phyloP scores from a whole-genome alignment of 148 eudicot genomes.

The Talinum fruticosum region DNA sequence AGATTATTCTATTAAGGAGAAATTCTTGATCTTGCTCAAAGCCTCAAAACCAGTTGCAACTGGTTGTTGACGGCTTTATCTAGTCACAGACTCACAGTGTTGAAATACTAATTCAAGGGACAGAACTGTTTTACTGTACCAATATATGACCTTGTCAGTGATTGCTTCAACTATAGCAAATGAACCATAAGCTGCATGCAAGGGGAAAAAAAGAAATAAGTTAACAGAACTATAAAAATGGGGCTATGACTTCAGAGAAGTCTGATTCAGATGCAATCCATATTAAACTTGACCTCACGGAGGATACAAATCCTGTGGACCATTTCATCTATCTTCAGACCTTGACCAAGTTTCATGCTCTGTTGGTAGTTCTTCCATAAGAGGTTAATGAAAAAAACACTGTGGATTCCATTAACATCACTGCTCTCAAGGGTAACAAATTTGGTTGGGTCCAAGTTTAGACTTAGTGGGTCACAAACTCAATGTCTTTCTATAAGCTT shows the following conservation, averaged over 20 bases:
- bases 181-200: constrained; percentile 84
- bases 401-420: too few species aligned
- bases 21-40: neutral
- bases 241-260: neutral
- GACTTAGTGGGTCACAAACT: too few species aligned
- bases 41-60: neutral
- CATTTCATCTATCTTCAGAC: neutral
- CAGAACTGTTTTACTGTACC: constrained; percentile 35
- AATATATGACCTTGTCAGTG: constrained; percentile 77
- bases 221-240: too few species aligned
- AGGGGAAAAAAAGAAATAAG: neutral
- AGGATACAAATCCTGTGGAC: neutral
- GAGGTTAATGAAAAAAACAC: too few species aligned
- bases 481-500: too few species aligned
- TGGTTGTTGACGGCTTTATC: neutral
- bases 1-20: too few species aligned
- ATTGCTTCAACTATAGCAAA: constrained; percentile 72
- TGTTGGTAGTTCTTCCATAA: neutral
- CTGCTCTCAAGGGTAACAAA: too few species aligned
- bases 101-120: constrained; percentile 13
- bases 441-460: too few species aligned
- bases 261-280: neutral
- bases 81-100: neutral
- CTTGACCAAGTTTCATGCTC: neutral
- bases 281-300: neutral